Conservation (phyloP, 129 eudicot genomes). For the Cynara cardunculus region DNA sequence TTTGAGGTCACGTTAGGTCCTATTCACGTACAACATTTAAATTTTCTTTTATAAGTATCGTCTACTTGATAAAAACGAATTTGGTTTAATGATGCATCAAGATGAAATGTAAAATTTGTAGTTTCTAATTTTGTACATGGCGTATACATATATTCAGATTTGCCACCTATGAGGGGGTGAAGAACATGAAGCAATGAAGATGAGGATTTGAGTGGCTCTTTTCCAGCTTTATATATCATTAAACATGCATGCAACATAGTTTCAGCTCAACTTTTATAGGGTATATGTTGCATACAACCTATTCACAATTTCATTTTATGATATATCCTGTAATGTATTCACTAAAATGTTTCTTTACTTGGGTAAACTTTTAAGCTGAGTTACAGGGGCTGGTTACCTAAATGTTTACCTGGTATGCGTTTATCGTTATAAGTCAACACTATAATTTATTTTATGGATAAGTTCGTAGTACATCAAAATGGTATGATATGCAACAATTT, state of each 20-base stretch:
- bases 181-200: constrained; percentile 28
- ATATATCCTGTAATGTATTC: constrained; percentile 1
- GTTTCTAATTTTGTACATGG: constrained; percentile 17
- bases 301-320: constrained; percentile 8
- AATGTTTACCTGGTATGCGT: too few species aligned
- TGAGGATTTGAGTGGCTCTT: constrained; percentile 11
- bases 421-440: too few species aligned
- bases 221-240: constrained; percentile 11
- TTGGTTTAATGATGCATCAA: neutral
- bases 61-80: constrained; percentile 1
- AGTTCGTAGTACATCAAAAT: too few species aligned
- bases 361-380: neutral
- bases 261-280: constrained; percentile 24
- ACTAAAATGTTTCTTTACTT: neutral
- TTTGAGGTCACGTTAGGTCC: neutral
- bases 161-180: constrained; percentile 20
- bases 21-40: neutral
- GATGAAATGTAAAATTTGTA: neutral
- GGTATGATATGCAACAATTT: too few species aligned
- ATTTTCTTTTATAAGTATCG: neutral
- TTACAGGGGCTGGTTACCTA: too few species aligned
- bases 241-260: constrained; percentile 25
- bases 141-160: constrained; percentile 18
- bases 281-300: constrained; percentile 28
- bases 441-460: too few species aligned